These are phyloP conservation scores for Epichloe hybrida DNA, from an alignment of 2,329 filamentous ascomycete species.

Conservation along the genomic window DNA sequence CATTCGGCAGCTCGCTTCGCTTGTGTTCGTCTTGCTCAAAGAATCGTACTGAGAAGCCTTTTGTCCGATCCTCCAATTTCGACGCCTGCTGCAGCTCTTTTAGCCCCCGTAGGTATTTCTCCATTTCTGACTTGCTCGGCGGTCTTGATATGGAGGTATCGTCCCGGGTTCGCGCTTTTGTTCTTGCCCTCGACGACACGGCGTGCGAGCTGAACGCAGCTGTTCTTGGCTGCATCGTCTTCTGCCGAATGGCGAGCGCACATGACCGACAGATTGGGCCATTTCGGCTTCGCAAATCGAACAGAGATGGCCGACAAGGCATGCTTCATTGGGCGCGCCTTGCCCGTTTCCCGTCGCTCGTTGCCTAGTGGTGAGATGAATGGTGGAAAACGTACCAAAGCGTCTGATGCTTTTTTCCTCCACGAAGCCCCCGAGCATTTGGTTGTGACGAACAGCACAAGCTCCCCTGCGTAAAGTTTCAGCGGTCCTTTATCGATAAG, in stretches of 20 bases:
- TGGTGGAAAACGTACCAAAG: background rate
- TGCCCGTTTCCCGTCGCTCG: background rate
- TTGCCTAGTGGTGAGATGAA: background rate
- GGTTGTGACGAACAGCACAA: no score
- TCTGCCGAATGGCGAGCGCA: constrained; percentile 17
- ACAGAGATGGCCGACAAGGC: constrained; percentile 22
- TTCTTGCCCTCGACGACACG: constrained; percentile 9
- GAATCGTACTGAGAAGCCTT: constrained; percentile 26
- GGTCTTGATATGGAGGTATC: constrained; percentile 11
- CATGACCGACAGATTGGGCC: constrained; percentile 26
- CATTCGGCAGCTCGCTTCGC: constrained; percentile 23
- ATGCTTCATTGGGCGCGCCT: constrained; percentile 12
- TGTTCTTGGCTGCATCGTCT: constrained; percentile 14
- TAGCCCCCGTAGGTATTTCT: constrained; percentile 16
- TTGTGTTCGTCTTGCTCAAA: constrained; percentile 32
- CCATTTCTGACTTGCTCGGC: constrained; percentile 15
- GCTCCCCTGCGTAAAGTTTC: background rate
- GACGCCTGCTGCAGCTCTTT: constrained; percentile 12
- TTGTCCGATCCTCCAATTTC: constrained; percentile 7
- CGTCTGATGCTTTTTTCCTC: background rate
- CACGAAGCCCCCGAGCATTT: background rate
- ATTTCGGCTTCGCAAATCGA: constrained; percentile 22
- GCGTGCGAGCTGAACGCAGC: constrained; percentile 21
- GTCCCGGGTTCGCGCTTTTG: constrained; percentile 6
- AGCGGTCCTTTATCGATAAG: constrained; percentile 21